Base-by-base conservation (phyloP, 139 green algal genomes). In the Mychonastes homosphaera region DNA sequence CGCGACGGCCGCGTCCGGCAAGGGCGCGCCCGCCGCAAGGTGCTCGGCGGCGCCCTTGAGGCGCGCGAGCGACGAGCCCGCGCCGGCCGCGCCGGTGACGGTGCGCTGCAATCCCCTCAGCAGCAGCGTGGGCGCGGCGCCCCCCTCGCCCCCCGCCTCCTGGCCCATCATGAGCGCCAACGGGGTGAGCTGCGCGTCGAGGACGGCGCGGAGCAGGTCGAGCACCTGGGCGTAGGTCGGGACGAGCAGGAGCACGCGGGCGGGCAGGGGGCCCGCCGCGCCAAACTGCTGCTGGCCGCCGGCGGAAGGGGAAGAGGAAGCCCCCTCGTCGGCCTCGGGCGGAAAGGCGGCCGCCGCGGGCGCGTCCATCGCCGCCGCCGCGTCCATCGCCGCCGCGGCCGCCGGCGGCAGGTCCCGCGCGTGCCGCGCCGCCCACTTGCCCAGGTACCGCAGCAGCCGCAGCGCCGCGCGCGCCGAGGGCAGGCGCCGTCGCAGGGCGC, bases 381-480 rank as follows among this genome's bases (percentile, higher is more conserved):
- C 55, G 44, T 44, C 51, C 13, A 30, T 32, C 13, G 10, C 18
- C 27, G 21, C 29, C 3, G 52, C 9, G 16, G 9, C 21, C 30
- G 32, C 44, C 24, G 16, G 49, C 2, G 65, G 51, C n/a, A 72
- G 45, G 6, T 27, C 24, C 1, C 56, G 34, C 21, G 48, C 64
- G 51, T 75, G 77, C 34, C 73, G 73, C 30, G 18, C 47, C 7
- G 58, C 45, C 74, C 74, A 81, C 58, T 74, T 77, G 35, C 56
- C 39, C 35, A 77, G 63, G 49, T 75, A 77, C 10, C 15, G 24
- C 32, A 81, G 49, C 62, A 81, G 63, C 9, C 47, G 58, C 26
- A 75, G 69, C 34, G 66, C 69, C 38, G 35, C 33, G 12, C 21
- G 2, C 9, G 51, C 56, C 19, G 51, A n/a, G n/a, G n/a, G n/a